Conservation (phyloP, 768 basidiomycete genomes). For the Suillus weaverae region DNA sequence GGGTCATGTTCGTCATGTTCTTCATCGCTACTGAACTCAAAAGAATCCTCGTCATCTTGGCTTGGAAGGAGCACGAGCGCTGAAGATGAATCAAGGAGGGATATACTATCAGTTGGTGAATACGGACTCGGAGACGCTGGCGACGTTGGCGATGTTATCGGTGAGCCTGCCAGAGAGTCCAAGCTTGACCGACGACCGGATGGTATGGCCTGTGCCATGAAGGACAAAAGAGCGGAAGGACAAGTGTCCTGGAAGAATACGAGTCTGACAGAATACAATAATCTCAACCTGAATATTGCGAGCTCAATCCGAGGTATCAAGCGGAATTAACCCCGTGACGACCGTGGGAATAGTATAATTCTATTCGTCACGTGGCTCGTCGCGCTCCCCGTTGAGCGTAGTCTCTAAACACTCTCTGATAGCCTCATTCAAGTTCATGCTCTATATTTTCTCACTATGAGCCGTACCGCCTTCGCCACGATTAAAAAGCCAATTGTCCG, state of each 20-base stretch:
- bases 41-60: constrained; percentile 40
- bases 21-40: constrained; percentile 46
- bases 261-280: background rate
- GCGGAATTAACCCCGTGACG: background rate
- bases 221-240: constrained; percentile 8
- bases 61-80: constrained; percentile 67
- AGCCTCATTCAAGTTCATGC: background rate
- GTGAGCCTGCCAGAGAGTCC: constrained; percentile 9
- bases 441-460: constrained; percentile 9
- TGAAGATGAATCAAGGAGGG: constrained; percentile 43
- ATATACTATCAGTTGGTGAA: constrained; percentile 15
- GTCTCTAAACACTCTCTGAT: background rate
- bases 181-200: constrained; percentile 14
- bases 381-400: background rate
- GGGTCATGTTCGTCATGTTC: constrained; percentile 26
- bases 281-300: background rate
- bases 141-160: constrained; percentile 1
- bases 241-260: constrained; percentile 2
- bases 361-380: background rate
- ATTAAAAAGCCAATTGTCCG: constrained; percentile 15
- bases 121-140: constrained; percentile 8
- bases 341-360: constrained; percentile 2
- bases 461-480: constrained; percentile 1
- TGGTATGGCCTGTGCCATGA: constrained; percentile 13
- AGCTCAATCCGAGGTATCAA: no score